Base-by-base conservation (phyloP, 140 eudicot genomes). In the Flaveria floridana region DNA sequence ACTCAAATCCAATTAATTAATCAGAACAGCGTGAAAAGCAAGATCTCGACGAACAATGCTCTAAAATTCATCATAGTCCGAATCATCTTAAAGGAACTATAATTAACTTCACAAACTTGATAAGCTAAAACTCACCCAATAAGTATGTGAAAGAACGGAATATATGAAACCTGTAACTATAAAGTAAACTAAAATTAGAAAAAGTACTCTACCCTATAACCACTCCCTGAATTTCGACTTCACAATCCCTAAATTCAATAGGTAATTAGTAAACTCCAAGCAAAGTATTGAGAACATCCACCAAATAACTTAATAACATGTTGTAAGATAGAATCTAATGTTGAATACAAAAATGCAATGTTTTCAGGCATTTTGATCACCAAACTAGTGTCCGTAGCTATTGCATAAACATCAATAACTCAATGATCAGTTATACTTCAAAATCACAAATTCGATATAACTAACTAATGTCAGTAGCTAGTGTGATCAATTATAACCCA, bases 291-390 rank as follows among this genome's bases (percentile, higher is more conserved):
- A 74, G 16, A 61, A 74, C 13, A n/a, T 26, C 39, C 0, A 7
- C n/a, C 6, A 70, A 20, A 69, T 48, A 51, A 13, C 53, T 53
- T 34, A 12, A 69, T 48, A 70, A 13, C 66, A 71, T 34, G n/a
- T 58, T 37, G 70, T 18, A 65, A 14, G 12, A 30, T 6, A 28
- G 14, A 58, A 67, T 42, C 15, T 15, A 48, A 52, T 30, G 37
- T 13, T 5, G 28, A 18, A 66, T 14, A 25, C 20, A 76, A 13
- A 56, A 53, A 67, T n/a, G 50, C 10, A 42, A 68, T 42, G 55
- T 72, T 41, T 41, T 47, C 76, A 44, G 28, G 18, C 42, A 41
- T 52, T 41, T 65, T 25, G 42, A 79, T 72, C 42, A 72, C 71
- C 52, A 37, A 72, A 79, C 18, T 25, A 42, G 19, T 46, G 37